A percentile compares a stretch with the other conserved stretches of the same genome.
Conservation (phyloP, 2,329 filamentous ascomycete species). For the Myriosclerotinia curreyana region DNA sequence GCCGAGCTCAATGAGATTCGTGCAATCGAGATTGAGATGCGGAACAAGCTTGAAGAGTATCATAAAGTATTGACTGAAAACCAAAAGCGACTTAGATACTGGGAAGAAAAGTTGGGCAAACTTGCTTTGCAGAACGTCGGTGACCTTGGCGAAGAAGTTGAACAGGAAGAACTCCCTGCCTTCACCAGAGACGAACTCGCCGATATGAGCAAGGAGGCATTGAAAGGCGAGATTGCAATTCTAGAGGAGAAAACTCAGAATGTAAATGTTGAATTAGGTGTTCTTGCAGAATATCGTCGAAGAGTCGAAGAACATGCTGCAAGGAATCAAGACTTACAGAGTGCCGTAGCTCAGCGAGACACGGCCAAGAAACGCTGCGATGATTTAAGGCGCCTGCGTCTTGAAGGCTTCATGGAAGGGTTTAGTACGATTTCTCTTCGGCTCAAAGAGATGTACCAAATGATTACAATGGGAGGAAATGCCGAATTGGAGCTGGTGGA, state of each 20-base stretch:
- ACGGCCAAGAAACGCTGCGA: conserved; percentile 88
- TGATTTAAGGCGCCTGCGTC: conserved; percentile 80
- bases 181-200: conserved; percentile 71
- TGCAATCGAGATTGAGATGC: conserved; percentile 94
- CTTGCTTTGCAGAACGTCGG: conserved; percentile 77
- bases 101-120: conserved; percentile 86
- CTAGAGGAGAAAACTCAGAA: conserved; percentile 78
- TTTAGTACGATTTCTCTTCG: conserved; percentile 91
- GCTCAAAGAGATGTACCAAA: conserved; percentile 99
- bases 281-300: conserved; percentile 83
- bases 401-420: conserved; percentile 98
- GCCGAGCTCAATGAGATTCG: conserved; percentile 84
- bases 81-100: conserved; percentile 78
- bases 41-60: conserved; percentile 94
- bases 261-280: conserved; percentile 81
- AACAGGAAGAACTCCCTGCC: conserved; percentile 63
- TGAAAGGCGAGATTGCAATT: conserved; percentile 63
- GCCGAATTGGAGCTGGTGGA: conserved; percentile 97
- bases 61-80: conserved; percentile 86
- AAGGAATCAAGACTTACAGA: conserved; percentile 78
- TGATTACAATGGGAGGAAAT: conserved; percentile 99
- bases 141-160: conserved; percentile 58
- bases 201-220: conserved; percentile 61
- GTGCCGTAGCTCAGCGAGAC: conserved; percentile 75
- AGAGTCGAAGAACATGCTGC: conserved; percentile 78